A percentile compares a stretch with the other conserved stretches of the same genome.
These are phyloP conservation scores for Inga oerstediana DNA, from an alignment of 306 rosid species.

Conservation along the genomic window DNA sequence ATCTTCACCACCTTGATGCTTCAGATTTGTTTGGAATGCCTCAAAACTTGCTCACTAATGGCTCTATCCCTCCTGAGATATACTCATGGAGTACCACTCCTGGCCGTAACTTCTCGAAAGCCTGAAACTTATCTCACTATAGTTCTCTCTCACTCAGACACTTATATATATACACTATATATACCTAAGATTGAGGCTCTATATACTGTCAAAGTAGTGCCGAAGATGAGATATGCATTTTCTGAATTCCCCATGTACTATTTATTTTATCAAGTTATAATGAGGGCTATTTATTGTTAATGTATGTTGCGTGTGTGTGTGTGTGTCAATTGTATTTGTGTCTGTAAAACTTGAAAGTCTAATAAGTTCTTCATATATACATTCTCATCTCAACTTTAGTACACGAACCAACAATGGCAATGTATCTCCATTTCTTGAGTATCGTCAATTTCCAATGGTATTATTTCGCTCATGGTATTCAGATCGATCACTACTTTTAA, in stretches of 20 bases:
- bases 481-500: too few relatives aligned
- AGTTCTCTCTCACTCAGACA: background rate
- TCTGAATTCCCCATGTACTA: background rate
- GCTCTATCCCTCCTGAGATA: slow-evolving; percentile 10
- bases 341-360: too few relatives aligned
- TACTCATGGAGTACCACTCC: slow-evolving; percentile 7
- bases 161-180: background rate
- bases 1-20: slow-evolving; percentile 10
- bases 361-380: too few relatives aligned
- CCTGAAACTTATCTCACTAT: background rate
- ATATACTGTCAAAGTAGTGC: background rate
- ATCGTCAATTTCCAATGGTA: too few relatives aligned
- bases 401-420: too few relatives aligned
- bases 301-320: background rate
- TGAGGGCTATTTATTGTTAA: background rate
- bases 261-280: background rate
- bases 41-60: slow-evolving; percentile 12
- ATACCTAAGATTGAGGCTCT: background rate
- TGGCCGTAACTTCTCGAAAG: slow-evolving; percentile 14
- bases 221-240: background rate
- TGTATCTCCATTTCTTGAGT: too few relatives aligned
- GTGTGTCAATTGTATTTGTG: too few relatives aligned
- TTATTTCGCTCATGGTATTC: too few relatives aligned
- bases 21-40: slow-evolving; percentile 19
- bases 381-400: too few relatives aligned